Percentiles rank a stretch among this genome's conserved stretches.
Conservation (phyloP, 352 stramenopile genomes). For the Globisporangium iwayamae region DNA sequence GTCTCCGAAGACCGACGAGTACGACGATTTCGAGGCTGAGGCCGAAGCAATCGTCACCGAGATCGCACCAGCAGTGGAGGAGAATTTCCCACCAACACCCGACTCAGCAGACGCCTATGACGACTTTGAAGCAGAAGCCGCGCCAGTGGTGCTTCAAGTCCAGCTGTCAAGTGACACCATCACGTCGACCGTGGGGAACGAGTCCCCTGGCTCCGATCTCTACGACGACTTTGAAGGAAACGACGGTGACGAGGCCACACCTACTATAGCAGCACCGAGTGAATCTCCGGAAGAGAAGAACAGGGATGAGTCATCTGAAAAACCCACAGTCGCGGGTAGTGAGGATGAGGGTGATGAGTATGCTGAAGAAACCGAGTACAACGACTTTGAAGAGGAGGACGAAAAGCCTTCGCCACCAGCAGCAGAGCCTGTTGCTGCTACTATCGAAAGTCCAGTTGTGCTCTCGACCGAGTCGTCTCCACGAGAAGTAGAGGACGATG, state of each 20-base stretch:
- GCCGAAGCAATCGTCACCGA: neutral
- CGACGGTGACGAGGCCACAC: neutral
- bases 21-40: constrained; percentile 12
- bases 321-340: neutral
- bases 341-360: constrained; percentile 28
- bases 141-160: constrained; percentile 1
- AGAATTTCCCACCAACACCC: neutral
- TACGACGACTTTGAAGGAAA: constrained; percentile 15
- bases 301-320: neutral
- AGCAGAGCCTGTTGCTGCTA: neutral
- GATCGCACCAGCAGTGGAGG: neutral
- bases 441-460: constrained; percentile 1
- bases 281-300: neutral
- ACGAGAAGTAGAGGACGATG: constrained; percentile 36
- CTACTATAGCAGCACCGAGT: neutral
- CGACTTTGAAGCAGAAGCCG: constrained; percentile 8
- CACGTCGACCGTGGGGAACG: neutral
- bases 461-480: constrained; percentile 15
- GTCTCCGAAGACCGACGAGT: neutral
- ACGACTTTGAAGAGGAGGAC: constrained; percentile 35
- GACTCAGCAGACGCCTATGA: constrained; percentile 9
- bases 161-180: neutral
- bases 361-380: constrained; percentile 40
- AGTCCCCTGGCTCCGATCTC: constrained; percentile 1
- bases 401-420: neutral